These are phyloP conservation scores for Hirschfeldia incana DNA, from an alignment of 345 rosid species.

Conservation along the genomic window DNA sequence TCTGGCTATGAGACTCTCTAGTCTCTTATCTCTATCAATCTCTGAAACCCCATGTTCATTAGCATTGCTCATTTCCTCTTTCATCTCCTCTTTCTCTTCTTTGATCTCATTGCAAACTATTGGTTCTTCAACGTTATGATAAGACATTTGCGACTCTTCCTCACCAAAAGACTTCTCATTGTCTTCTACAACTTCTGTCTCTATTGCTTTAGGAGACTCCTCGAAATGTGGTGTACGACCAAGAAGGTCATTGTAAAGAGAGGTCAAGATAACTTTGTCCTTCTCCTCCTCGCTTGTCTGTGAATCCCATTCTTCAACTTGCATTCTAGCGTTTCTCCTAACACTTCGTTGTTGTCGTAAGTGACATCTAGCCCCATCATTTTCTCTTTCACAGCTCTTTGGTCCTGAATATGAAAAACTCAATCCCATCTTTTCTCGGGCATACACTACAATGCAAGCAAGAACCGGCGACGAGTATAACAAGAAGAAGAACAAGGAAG, in stretches of 20 bases:
- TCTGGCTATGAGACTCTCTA: slow-evolving; percentile 77
- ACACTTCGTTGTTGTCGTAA: slow-evolving; percentile 48
- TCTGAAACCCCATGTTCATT: slow-evolving; percentile 78
- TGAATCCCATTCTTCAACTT: slow-evolving; percentile 44
- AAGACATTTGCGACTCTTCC: neutral
- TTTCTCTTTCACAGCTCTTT: slow-evolving; percentile 13
- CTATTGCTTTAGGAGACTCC: slow-evolving; percentile 39
- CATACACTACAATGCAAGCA: slow-evolving; percentile 36
- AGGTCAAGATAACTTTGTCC: slow-evolving; percentile 29
- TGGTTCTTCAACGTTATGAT: slow-evolving; percentile 1
- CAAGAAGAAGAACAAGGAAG: slow-evolving; percentile 57
- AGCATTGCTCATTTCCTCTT: slow-evolving; percentile 66
- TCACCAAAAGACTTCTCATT: neutral
- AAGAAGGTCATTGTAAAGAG: slow-evolving; percentile 34
- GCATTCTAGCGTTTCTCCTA: slow-evolving; percentile 47
- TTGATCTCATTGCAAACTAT: slow-evolving; percentile 32
- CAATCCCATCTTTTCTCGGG: slow-evolving; percentile 33
- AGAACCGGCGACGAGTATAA: slow-evolving; percentile 52
- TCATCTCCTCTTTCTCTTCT: slow-evolving; percentile 63
- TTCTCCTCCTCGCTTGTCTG: slow-evolving; percentile 29
- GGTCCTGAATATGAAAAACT: slow-evolving; percentile 13
- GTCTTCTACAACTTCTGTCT: slow-evolving; percentile 5
- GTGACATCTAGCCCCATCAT: slow-evolving; percentile 17
- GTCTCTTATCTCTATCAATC: slow-evolving; percentile 71
- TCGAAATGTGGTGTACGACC: slow-evolving; percentile 34